These are phyloP conservation scores for Zostera marina DNA, from an alignment of 116 monocot genomes.

Conservation along the genomic window DNA sequence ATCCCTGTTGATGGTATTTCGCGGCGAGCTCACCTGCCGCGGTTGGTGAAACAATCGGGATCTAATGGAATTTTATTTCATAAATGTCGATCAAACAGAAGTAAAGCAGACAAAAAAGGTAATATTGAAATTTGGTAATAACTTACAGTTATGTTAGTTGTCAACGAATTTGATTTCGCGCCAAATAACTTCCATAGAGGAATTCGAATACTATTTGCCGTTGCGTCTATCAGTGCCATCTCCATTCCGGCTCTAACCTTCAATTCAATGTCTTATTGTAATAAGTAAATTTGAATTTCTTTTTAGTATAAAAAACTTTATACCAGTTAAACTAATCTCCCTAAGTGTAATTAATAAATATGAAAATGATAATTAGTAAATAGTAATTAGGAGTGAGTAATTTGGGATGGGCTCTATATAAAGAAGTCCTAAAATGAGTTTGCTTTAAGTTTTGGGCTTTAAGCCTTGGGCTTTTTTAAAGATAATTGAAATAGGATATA, in stretches of 20 bases:
- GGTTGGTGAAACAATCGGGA: constrained; percentile 76
- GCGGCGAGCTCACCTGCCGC: constrained; percentile 81
- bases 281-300: no score
- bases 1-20: constrained; percentile 56
- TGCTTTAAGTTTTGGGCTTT: no score
- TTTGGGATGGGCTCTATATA: no score
- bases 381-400: no score
- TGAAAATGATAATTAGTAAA: no score
- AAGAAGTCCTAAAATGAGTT: no score
- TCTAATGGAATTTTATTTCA: constrained; percentile 18
- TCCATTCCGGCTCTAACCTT: constrained; percentile 91
- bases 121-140: constrained; percentile 6
- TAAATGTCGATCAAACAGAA: neutral
- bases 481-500: no score
- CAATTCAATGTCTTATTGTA: no score
- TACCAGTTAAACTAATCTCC: no score
- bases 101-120: neutral
- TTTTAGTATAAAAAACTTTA: no score
- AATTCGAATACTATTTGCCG: constrained; percentile 61
- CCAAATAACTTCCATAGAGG: constrained; percentile 97
- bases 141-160: constrained; percentile 57
- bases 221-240: constrained; percentile 96
- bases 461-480: no score
- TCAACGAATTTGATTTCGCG: constrained; percentile 44
- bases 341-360: neutral